Conservation (phyloP, 2,329 filamentous ascomycete species). For the Epichloe typhina region DNA sequence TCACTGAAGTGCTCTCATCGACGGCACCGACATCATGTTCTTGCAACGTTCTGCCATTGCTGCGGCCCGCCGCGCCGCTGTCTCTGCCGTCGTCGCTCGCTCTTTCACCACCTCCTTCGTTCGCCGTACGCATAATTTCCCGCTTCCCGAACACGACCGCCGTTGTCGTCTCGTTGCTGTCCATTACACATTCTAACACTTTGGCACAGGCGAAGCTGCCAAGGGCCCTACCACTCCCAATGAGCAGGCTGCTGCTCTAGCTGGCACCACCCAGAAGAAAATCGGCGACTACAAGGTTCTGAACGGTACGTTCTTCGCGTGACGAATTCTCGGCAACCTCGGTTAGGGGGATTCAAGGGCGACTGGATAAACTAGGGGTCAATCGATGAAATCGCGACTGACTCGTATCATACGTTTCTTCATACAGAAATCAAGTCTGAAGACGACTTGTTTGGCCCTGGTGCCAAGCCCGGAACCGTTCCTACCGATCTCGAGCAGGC, state of each 20-base stretch:
- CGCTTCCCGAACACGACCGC: slow-evolving; percentile 13
- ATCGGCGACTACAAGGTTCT: slow-evolving; percentile 32
- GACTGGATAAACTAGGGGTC: neutral
- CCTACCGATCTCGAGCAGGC: slow-evolving; percentile 92
- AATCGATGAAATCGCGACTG: slow-evolving; percentile 7
- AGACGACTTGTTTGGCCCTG: slow-evolving; percentile 74
- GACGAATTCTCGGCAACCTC: slow-evolving; percentile 9
- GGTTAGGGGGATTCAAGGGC: slow-evolving; percentile 4
- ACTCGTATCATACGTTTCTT: slow-evolving; percentile 4
- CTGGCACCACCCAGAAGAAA: slow-evolving; percentile 29
- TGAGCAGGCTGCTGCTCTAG: slow-evolving; percentile 23
- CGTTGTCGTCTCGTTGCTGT: slow-evolving; percentile 4
- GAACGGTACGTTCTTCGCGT: slow-evolving; percentile 29
- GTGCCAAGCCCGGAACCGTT: slow-evolving; percentile 69
- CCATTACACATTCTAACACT: slow-evolving; percentile 1
- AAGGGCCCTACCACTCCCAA: slow-evolving; percentile 21
- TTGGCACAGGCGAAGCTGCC: slow-evolving; percentile 22
- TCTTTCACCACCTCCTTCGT: slow-evolving; percentile 46
- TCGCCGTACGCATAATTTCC: slow-evolving; percentile 36
- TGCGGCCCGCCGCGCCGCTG: slow-evolving; percentile 45
- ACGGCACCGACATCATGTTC: slow-evolving; percentile 37
- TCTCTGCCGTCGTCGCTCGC: slow-evolving; percentile 40
- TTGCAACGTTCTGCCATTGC: slow-evolving; percentile 49
- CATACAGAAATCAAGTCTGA: slow-evolving; percentile 64
- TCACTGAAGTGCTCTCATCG: slow-evolving; percentile 5